A percentile compares a stretch with the other conserved stretches of the same genome.
Conservation (phyloP, 352 stramenopile species). For the Nothophytophthora sp. region DNA sequence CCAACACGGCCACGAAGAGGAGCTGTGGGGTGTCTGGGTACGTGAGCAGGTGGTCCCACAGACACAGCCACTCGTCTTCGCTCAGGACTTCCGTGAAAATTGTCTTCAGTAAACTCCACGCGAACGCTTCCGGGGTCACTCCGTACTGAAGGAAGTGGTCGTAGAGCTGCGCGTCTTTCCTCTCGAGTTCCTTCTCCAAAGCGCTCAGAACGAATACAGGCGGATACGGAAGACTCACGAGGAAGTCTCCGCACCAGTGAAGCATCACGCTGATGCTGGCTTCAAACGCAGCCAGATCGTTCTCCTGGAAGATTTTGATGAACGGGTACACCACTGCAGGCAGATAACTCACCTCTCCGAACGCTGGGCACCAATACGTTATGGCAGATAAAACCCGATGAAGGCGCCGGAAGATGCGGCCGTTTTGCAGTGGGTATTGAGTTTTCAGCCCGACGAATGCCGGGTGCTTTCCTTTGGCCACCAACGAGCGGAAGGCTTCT, state of each 20-base stretch:
- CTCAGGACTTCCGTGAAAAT: constrained; percentile 90
- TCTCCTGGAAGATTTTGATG: constrained; percentile 82
- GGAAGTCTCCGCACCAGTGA: constrained; percentile 81
- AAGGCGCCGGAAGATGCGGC: constrained; percentile 73
- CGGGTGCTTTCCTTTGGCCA: constrained; percentile 77
- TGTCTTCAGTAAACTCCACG: constrained; percentile 86
- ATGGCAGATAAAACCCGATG: constrained; percentile 83
- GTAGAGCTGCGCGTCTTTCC: constrained; percentile 67
- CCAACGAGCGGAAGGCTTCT: constrained; percentile 69
- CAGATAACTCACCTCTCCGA: constrained; percentile 84
- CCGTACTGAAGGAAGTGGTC: constrained; percentile 76
- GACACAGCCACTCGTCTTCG: constrained; percentile 84
- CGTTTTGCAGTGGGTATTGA: constrained; percentile 81
- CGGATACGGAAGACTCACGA: constrained; percentile 84
- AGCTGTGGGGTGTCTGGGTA: constrained; percentile 63
- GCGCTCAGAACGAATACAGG: constrained; percentile 65
- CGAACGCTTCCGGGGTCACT: constrained; percentile 66
- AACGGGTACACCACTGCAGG: constrained; percentile 89
- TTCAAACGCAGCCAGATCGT: constrained; percentile 92
- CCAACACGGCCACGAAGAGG: constrained; percentile 64
- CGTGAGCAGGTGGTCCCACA: constrained; percentile 91
- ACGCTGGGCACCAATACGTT: constrained; percentile 91
- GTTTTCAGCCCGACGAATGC: constrained; percentile 66
- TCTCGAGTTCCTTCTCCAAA: constrained; percentile 76
- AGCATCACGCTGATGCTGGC: constrained; percentile 83